Conservation (phyloP, 164 flowering plant genomes). For the Vitis labrusca region DNA sequence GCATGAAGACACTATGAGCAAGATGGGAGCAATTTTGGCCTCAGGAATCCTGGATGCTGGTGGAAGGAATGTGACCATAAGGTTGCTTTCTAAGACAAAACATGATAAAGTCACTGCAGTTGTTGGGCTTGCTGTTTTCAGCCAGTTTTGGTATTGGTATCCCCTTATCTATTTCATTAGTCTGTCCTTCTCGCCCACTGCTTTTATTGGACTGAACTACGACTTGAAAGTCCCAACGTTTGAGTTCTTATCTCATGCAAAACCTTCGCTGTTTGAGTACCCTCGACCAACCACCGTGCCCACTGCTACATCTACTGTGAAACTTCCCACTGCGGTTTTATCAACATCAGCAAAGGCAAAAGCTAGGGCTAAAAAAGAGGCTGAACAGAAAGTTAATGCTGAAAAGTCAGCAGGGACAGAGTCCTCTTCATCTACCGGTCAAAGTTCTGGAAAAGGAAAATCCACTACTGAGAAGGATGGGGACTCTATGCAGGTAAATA, state of each 20-base stretch:
- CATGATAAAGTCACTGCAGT: slow-evolving; percentile 95
- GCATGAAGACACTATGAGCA: slow-evolving; percentile 99
- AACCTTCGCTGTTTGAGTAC: slow-evolving; percentile 93
- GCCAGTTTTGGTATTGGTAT: slow-evolving; percentile 99
- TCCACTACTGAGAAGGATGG: slow-evolving; percentile 69
- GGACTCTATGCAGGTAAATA: slow-evolving; percentile 87
- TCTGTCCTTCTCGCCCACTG: slow-evolving; percentile 91
- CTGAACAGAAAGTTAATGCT: slow-evolving; percentile 72
- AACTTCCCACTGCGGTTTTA: slow-evolving; percentile 88
- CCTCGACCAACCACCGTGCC: slow-evolving; percentile 90
- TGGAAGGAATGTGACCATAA: slow-evolving; percentile 95
- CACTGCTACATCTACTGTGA: slow-evolving; percentile 77
- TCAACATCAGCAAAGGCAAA: slow-evolving; percentile 95
- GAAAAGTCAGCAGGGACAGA: slow-evolving; percentile 57
- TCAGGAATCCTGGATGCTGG: slow-evolving; percentile 99
- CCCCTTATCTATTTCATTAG: slow-evolving; percentile 92
- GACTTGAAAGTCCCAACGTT: slow-evolving; percentile 91
- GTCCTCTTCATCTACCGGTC: slow-evolving; percentile 38
- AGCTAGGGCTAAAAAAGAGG: slow-evolving; percentile 94
- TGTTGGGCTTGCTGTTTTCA: slow-evolving; percentile 95
- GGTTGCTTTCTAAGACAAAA: slow-evolving; percentile 85
- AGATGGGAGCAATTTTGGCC: slow-evolving; percentile 99
- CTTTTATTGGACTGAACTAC: slow-evolving; percentile 89
- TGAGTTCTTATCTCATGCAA: slow-evolving; percentile 93
- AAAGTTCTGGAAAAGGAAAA: slow-evolving; percentile 60